These are phyloP conservation scores for Ceratobasidium sp. DNA, from an alignment of 1,284 basidiomycete species.

Conservation along the genomic window DNA sequence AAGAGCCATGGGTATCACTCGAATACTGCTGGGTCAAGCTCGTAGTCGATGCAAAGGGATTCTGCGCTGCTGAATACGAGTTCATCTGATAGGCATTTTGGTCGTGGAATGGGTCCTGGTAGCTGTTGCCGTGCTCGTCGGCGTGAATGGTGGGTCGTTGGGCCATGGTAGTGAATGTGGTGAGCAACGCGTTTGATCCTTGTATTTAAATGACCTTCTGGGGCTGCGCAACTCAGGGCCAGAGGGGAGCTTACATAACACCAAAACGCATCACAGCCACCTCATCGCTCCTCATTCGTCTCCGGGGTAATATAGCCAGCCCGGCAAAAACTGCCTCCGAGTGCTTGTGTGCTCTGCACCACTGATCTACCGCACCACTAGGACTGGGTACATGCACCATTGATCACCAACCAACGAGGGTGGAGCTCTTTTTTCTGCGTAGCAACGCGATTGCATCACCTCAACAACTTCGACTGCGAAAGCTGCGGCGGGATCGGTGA, in stretches of 20 bases:
- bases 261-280: slow-evolving; percentile 21
- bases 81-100: slow-evolving; percentile 5
- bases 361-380: background rate
- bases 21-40: slow-evolving; percentile 23
- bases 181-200: background rate
- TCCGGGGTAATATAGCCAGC: no score
- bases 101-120: slow-evolving; percentile 36
- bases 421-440: background rate
- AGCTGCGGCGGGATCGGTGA: background rate
- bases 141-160: slow-evolving; percentile 29
- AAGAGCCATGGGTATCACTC: slow-evolving; percentile 23
- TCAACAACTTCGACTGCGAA: background rate
- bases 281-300: background rate
- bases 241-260: background rate
- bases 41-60: slow-evolving; percentile 32
- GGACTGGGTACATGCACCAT: background rate
- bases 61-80: slow-evolving; percentile 15
- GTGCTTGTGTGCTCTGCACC: no score
- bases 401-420: no score
- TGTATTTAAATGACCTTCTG: background rate
- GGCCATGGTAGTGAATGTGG: slow-evolving; percentile 6
- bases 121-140: slow-evolving; percentile 30
- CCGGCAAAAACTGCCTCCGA: background rate
- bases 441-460: background rate
- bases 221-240: slow-evolving; percentile 29